These are phyloP conservation scores for Eucalyptus victrix DNA, from an alignment of 345 rosid genomes.

Conservation along the genomic window DNA sequence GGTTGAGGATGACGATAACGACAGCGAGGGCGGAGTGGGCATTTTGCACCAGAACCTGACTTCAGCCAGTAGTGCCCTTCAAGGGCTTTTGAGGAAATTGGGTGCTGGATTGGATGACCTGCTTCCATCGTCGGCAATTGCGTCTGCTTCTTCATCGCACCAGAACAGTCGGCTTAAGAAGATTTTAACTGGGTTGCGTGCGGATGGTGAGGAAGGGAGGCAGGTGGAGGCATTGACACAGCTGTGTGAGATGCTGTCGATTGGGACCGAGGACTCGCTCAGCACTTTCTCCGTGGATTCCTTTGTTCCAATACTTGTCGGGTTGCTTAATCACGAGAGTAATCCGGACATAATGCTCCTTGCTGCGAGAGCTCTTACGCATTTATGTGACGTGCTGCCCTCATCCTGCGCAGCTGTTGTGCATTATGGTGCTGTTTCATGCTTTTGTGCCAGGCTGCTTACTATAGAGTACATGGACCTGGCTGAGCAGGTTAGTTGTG, in stretches of 20 bases:
- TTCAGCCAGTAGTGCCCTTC: conserved; percentile 93
- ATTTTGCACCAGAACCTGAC: conserved; percentile 79
- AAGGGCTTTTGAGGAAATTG: conserved; percentile 85
- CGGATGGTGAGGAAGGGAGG: conserved; percentile 95
- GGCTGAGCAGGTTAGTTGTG: conserved; percentile 80
- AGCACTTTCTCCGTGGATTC: conserved; percentile 97
- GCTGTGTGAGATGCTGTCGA: conserved; percentile 91
- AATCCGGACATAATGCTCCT: conserved; percentile 98
- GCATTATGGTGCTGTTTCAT: conserved; percentile 90
- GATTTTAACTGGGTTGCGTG: conserved; percentile 82
- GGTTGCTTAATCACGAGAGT: conserved; percentile 85
- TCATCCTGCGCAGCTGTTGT: conserved; percentile 98
- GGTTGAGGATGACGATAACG: conserved; percentile 75
- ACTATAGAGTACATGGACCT: conserved; percentile 99
- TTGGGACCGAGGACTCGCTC: conserved; percentile 94
- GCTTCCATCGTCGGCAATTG: conserved; percentile 70
- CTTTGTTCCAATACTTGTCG: conserved; percentile 92
- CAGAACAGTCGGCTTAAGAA: conserved; percentile 84
- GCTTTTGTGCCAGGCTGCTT: conserved; percentile 86
- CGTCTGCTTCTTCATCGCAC: conserved; percentile 83
- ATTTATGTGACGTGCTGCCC: conserved; percentile 93
- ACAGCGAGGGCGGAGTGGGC: conserved; percentile 77
- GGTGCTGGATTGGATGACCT: conserved; percentile 96
- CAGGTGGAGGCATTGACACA: conserved; percentile 98
- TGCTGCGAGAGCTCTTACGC: conserved; percentile 96